Conservation (phyloP, 768 basidiomycete genomes). For the Leccinum subtestaceum region DNA sequence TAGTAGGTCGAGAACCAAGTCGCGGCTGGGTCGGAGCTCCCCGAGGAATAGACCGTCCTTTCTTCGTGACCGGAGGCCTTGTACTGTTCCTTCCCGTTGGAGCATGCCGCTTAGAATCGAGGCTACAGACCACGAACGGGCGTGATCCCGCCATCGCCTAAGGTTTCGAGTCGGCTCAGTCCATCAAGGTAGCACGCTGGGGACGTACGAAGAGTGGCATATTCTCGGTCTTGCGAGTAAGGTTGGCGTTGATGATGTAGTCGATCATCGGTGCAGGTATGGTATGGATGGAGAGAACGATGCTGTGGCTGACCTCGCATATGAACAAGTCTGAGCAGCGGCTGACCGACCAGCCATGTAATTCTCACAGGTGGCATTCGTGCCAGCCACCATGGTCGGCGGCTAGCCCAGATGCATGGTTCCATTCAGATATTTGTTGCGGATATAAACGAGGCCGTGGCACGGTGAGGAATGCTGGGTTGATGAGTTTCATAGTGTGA, state of each 20-base stretch:
- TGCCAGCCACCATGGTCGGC: neutral
- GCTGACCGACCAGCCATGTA: neutral
- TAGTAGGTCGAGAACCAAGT: neutral
- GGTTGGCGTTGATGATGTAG: neutral
- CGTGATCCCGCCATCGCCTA: neutral
- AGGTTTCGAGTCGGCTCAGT: neutral
- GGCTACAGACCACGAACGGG: constrained; percentile 9
- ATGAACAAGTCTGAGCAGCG: neutral
- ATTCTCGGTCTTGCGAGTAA: neutral
- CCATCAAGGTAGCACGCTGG: neutral
- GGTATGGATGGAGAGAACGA: neutral
- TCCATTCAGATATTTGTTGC: neutral
- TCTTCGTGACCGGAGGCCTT: too few relatives aligned
- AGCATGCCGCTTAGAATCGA: neutral
- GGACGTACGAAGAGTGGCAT: neutral
- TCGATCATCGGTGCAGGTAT: neutral
- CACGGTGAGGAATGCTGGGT: too few relatives aligned
- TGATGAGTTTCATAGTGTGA: too few relatives aligned
- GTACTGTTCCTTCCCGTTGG: neutral
- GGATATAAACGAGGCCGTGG: neutral
- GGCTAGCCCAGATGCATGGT: neutral
- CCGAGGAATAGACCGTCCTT: neutral
- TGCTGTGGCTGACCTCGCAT: neutral
- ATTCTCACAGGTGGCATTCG: neutral
- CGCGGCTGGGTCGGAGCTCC: neutral